Evolutionary conservation across 257 asterid genomes (phyloP).

Genomic region (Ajuga chamaepitys): DNA sequence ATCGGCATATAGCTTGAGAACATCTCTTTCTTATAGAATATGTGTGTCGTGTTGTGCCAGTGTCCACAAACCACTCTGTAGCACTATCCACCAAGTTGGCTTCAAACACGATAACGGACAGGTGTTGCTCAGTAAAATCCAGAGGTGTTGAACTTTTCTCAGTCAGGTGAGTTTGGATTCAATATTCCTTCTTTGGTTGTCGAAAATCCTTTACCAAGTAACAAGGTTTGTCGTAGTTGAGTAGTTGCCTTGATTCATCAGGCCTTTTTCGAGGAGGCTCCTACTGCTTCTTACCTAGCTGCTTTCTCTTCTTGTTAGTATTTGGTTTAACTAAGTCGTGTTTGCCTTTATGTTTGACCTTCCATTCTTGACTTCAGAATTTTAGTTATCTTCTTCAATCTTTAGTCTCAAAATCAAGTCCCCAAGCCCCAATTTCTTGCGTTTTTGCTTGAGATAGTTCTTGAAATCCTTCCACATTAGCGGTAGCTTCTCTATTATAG

Average conservation of each 20-base stretch:
- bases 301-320: background rate
- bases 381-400: background rate
- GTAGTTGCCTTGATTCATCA: background rate
- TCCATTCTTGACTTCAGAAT: background rate
- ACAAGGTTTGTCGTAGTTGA: background rate
- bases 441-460: background rate
- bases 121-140: background rate
- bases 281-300: background rate
- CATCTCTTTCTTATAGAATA: too few relatives aligned
- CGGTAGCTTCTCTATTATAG: background rate
- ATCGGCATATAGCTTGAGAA: too few relatives aligned
- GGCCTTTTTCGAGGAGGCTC: background rate
- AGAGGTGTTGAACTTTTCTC: background rate
- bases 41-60: background rate
- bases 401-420: too few relatives aligned
- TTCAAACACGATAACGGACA: background rate
- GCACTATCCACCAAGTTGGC: background rate
- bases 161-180: background rate
- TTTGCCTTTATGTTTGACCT: background rate
- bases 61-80: background rate
- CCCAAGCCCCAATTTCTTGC: background rate
- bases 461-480: background rate
- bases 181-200: background rate
- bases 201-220: background rate
- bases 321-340: background rate